Conservation (phyloP, 345 rosid species). For the Dovyalis caffra region DNA sequence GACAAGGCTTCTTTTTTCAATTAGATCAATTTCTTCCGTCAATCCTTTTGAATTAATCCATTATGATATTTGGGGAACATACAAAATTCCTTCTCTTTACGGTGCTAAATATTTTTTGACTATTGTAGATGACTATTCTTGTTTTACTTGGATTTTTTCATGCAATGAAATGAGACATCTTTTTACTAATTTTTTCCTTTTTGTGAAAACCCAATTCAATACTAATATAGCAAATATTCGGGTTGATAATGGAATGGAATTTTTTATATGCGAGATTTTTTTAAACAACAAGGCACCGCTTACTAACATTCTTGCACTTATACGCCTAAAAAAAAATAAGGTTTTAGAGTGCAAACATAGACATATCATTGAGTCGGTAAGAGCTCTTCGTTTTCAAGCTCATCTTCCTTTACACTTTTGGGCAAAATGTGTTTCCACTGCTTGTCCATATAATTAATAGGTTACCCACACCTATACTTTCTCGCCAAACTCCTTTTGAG, state of each 20-base stretch:
- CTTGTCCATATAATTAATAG: not conserved
- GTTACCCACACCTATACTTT: not conserved
- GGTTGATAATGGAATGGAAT: not conserved
- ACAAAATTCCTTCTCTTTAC: not conserved
- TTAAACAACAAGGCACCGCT: too few relatives aligned
- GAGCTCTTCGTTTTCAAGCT: not conserved
- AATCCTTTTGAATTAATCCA: constrained; percentile 2
- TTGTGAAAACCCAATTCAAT: not conserved
- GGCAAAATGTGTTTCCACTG: not conserved
- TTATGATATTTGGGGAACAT: not conserved
- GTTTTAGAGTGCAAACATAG: not conserved
- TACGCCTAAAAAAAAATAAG: not conserved
- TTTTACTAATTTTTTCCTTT: not conserved
- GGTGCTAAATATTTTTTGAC: too few relatives aligned
- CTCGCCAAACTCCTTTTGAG: not conserved
- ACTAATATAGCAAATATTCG: not conserved
- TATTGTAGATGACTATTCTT: too few relatives aligned
- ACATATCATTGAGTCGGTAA: not conserved
- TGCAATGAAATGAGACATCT: not conserved
- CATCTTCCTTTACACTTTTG: not conserved
- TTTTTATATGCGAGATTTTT: not conserved
- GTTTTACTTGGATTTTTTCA: not conserved
- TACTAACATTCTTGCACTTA: not conserved
- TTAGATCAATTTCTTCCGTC: not conserved
- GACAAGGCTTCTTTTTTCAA: not conserved